These are phyloP conservation scores for Fusarium foetens DNA, from an alignment of 2,329 filamentous ascomycete species.

Conservation along the genomic window DNA sequence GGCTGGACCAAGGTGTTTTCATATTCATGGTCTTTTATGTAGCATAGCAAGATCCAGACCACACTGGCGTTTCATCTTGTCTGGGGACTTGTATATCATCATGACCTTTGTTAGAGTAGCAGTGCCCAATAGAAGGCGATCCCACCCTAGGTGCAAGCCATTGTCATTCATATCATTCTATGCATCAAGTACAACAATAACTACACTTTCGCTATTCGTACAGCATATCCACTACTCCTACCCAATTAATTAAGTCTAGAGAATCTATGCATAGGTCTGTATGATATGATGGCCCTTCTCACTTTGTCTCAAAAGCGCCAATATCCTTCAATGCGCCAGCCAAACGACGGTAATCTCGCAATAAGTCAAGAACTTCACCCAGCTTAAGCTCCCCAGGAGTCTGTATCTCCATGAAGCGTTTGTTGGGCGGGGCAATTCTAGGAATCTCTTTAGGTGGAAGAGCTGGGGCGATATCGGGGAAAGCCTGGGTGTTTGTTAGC, in stretches of 20 bases:
- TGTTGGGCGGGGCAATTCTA: slow-evolving; percentile 73
- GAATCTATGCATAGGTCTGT: slow-evolving; percentile 6
- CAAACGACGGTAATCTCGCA: slow-evolving; percentile 79
- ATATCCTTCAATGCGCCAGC: slow-evolving; percentile 71
- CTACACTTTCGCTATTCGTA: background rate
- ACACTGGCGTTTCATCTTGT: background rate
- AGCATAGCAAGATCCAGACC: background rate
- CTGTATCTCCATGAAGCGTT: slow-evolving; percentile 77
- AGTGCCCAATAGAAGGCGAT: slow-evolving; percentile 16
- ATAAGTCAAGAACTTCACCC: slow-evolving; percentile 76
- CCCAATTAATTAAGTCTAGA: slow-evolving; percentile 20
- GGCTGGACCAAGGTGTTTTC: background rate
- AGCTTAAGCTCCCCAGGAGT: slow-evolving; percentile 76
- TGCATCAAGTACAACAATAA: background rate
- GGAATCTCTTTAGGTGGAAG: slow-evolving; percentile 65
- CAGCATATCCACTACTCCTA: background rate
- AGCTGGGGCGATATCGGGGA: slow-evolving; percentile 66
- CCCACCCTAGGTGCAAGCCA: slow-evolving; percentile 11
- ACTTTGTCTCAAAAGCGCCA: slow-evolving; percentile 65
- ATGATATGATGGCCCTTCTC: background rate
- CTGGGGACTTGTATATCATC: background rate
- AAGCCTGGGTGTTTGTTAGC: slow-evolving; percentile 57
- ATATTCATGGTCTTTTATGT: slow-evolving; percentile 6
- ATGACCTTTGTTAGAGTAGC: slow-evolving; percentile 5
- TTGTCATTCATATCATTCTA: background rate